These are phyloP conservation scores for Pythium grandisporangium DNA, from an alignment of 352 stramenopile species.

Conservation along the genomic window DNA sequence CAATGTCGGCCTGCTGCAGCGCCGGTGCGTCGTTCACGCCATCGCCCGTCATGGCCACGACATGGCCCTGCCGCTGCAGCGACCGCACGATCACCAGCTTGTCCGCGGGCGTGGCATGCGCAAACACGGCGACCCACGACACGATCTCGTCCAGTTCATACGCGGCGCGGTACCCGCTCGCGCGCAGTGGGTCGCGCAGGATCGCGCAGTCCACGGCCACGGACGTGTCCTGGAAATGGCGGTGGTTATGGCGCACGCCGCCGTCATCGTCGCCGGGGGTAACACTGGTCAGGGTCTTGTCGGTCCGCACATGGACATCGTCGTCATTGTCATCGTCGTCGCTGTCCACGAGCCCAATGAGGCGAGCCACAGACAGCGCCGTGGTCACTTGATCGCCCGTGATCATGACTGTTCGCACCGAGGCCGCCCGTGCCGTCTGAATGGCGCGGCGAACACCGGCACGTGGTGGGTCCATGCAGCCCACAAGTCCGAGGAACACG, in stretches of 20 bases:
- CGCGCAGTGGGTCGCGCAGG: slow-evolving; percentile 13
- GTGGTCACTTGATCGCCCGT: slow-evolving; percentile 91
- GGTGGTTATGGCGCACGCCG: too few relatives aligned
- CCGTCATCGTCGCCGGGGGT: too few relatives aligned
- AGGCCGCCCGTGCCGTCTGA: slow-evolving; percentile 15
- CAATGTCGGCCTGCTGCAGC: slow-evolving; percentile 90
- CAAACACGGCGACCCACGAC: slow-evolving; percentile 61
- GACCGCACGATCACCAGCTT: slow-evolving; percentile 71
- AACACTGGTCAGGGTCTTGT: too few relatives aligned
- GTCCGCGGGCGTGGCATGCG: slow-evolving; percentile 64
- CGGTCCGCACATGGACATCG: too few relatives aligned
- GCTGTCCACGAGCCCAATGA: slow-evolving; percentile 70
- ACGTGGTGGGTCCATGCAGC: slow-evolving; percentile 56
- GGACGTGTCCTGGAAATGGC: too few relatives aligned
- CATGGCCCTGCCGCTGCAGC: slow-evolving; percentile 53
- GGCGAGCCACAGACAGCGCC: slow-evolving; percentile 79
- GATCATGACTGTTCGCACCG: slow-evolving; percentile 70
- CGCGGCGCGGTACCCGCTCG: slow-evolving; percentile 19
- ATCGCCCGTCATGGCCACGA: slow-evolving; percentile 91
- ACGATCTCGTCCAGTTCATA: slow-evolving; percentile 68
- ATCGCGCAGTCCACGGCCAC: slow-evolving; percentile 45
- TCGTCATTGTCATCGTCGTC: slow-evolving; percentile 28
- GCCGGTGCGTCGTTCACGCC: slow-evolving; percentile 94
- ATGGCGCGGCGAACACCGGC: slow-evolving; percentile 30
- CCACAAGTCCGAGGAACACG: slow-evolving; percentile 86